Conservation (phyloP, 2,329 filamentous ascomycete genomes). For the Fusarium sp. region DNA sequence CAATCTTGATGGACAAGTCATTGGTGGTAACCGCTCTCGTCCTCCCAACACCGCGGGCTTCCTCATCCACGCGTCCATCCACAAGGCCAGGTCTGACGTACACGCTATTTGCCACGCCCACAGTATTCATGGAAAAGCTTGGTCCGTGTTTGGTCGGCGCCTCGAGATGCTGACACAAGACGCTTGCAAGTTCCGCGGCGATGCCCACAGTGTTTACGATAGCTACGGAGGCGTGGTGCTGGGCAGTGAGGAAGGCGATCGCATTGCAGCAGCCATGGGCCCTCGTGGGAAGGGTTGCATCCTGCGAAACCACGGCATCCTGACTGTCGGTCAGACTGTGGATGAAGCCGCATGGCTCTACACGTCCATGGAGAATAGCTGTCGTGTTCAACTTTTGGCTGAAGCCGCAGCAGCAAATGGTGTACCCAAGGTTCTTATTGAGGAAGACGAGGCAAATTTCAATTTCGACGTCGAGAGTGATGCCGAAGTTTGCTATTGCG, state of each 20-base stretch:
- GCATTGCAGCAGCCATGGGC: constrained; percentile 70
- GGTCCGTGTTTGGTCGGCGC: constrained; percentile 68
- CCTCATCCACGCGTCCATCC: constrained; percentile 71
- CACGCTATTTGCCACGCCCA: constrained; percentile 75
- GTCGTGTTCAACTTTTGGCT: constrained; percentile 53
- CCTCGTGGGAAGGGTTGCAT: constrained; percentile 66
- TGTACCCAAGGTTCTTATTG: constrained; percentile 50
- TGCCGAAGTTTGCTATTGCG: constrained; percentile 41
- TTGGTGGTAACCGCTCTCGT: constrained; percentile 67
- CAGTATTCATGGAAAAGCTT: constrained; percentile 70
- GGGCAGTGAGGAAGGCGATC: constrained; percentile 69
- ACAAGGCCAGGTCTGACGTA: constrained; percentile 70
- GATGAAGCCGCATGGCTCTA: constrained; percentile 78
- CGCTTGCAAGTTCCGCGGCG: constrained; percentile 67
- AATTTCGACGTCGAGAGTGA: constrained; percentile 45
- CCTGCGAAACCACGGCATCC: constrained; percentile 73
- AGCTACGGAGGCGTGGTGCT: constrained; percentile 62
- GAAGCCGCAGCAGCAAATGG: constrained; percentile 46
- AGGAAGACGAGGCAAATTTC: constrained; percentile 54
- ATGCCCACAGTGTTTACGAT: constrained; percentile 70
- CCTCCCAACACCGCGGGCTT: constrained; percentile 75
- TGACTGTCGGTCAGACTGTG: constrained; percentile 74
- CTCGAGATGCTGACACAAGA: constrained; percentile 76
- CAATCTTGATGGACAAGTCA: constrained; percentile 66
- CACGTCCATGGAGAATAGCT: constrained; percentile 71